Base-by-base conservation (phyloP, 345 rosid species). In the Eucalyptus camaldulensis region DNA sequence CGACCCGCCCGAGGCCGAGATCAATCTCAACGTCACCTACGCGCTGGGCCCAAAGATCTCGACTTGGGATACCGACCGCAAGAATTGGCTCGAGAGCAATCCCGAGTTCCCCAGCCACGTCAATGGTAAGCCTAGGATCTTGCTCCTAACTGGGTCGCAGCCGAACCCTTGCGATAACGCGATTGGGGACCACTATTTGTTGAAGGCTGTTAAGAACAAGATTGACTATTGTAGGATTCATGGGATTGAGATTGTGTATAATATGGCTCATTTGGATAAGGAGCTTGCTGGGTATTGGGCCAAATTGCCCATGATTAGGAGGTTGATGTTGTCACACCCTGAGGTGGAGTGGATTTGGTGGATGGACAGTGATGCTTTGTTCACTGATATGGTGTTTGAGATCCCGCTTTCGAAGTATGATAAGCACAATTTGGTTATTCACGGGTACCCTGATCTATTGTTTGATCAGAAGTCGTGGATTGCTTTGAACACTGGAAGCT, bases 301-400 rank as follows among this genome's bases (percentile, higher is more conserved):
- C 3, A 96, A 97, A 90, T 88, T 96, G 88, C 99, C 99, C 4
- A 93, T 97, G 98, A 89, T 97, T 67, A 92, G 99, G 95, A 94
- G 94, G 88, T 87, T 97, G 92, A 96, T 97, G 99, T 37, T 97
- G 92, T 97, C 99, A 33, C 98, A 96, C 80, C 99, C 99, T 16
- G 98, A 97, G 72, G 92, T 97, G 1, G 99, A 97, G 88, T 97
- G 99, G 99, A 95, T 97, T 90, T 96, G 99, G 98, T 97, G 99
- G 99, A 96, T 97, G 99, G 99, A 97, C 45, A 97, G 99, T 93
- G 99, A 97, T 92, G 99, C 99, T 8, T 88, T 97, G 95, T 97
- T 97, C 81, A 96, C 99, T 13, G 98, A 97, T 87, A 96, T 97
- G 97, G 98, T 96, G 88, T 97, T 97, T 88, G 95, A 97, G 95